Conservation (phyloP, 257 asterid genomes). For the Haberlea rhodopensis region DNA sequence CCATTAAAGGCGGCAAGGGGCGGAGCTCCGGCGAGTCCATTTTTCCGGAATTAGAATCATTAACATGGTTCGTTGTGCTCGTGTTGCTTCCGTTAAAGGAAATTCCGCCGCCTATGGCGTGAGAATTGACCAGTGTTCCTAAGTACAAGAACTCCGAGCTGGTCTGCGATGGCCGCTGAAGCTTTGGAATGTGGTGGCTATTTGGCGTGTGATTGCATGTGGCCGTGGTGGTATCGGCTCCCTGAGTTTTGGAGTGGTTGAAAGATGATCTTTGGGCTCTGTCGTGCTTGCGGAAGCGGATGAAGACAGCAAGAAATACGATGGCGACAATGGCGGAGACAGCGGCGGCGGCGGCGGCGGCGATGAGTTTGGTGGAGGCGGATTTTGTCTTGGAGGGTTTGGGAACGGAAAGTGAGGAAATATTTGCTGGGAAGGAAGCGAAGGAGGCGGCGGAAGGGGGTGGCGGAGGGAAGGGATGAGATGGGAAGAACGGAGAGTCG, state of each 20-base stretch:
- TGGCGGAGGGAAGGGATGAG: constrained; percentile 14
- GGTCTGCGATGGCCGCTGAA: constrained; percentile 28
- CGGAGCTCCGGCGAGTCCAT: constrained; percentile 48
- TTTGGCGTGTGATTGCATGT: not conserved
- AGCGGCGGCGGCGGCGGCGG: constrained; percentile 19
- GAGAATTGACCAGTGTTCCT: constrained; percentile 30
- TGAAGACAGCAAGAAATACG: constrained; percentile 15
- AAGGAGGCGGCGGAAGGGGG: constrained; percentile 20
- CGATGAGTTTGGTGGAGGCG: constrained; percentile 21
- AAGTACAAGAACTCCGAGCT: constrained; percentile 35
- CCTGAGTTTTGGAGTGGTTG: constrained; percentile 1
- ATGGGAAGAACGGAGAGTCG: constrained; percentile 14
- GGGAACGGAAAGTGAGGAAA: constrained; percentile 24
- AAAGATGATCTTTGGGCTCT: not conserved
- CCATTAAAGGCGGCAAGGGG: constrained; percentile 44
- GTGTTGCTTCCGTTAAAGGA: not conserved
- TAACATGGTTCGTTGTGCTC: not conserved
- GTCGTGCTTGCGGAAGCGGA: constrained; percentile 15
- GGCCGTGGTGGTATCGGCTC: constrained; percentile 2
- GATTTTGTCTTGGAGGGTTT: constrained; percentile 16
- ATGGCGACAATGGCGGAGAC: constrained; percentile 22
- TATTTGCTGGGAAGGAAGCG: constrained; percentile 27
- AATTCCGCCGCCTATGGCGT: constrained; percentile 3
- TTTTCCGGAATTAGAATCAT: not conserved
- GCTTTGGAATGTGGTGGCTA: constrained; percentile 21